Percentiles rank a stretch among this genome's conserved stretches.
These are phyloP conservation scores for Tylopilus subfusipes DNA, from an alignment of 768 basidiomycete species.

Conservation along the genomic window DNA sequence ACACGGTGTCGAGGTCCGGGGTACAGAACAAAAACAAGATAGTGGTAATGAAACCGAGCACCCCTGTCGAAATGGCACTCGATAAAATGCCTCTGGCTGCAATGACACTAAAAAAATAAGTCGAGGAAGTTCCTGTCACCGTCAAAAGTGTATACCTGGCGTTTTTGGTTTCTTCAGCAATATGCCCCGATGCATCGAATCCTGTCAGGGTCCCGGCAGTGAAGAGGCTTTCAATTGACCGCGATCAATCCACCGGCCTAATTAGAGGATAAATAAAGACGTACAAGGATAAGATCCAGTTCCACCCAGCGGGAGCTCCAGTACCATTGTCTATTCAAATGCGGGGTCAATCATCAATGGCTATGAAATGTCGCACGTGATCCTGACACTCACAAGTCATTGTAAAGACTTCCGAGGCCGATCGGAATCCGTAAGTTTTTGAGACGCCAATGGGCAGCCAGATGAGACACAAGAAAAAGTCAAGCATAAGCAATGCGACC, in stretches of 20 bases:
- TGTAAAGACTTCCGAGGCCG: slow-evolving; percentile 80
- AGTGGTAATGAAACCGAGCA: slow-evolving; percentile 73
- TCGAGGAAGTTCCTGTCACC: not conserved
- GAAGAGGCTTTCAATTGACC: slow-evolving; percentile 69
- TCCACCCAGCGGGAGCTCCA: slow-evolving; percentile 83
- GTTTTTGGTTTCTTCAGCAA: slow-evolving; percentile 86
- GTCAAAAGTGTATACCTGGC: slow-evolving; percentile 44
- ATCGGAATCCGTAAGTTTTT: slow-evolving; percentile 84
- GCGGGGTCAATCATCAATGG: slow-evolving; percentile 1
- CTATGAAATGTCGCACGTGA: slow-evolving; percentile 18
- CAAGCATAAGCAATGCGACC: slow-evolving; percentile 70
- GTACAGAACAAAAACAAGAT: slow-evolving; percentile 85
- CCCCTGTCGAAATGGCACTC: slow-evolving; percentile 73
- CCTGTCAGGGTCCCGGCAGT: slow-evolving; percentile 87
- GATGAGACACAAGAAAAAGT: slow-evolving; percentile 83
- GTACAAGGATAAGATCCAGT: slow-evolving; percentile 86
- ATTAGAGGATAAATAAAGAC: slow-evolving; percentile 17
- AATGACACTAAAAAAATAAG: slow-evolving; percentile 47
- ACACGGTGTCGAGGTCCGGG: slow-evolving; percentile 72
- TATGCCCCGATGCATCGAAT: slow-evolving; percentile 86
- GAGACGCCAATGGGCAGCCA: slow-evolving; percentile 93
- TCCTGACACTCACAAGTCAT: slow-evolving; percentile 58
- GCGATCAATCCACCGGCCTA: not conserved
- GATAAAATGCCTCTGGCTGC: slow-evolving; percentile 81
- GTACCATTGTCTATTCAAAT: slow-evolving; percentile 73